Percentiles rank a stretch among this genome's conserved stretches.
Conservation (phyloP, 1,284 basidiomycete genomes). For the Sphaerobolus stellatus region DNA sequence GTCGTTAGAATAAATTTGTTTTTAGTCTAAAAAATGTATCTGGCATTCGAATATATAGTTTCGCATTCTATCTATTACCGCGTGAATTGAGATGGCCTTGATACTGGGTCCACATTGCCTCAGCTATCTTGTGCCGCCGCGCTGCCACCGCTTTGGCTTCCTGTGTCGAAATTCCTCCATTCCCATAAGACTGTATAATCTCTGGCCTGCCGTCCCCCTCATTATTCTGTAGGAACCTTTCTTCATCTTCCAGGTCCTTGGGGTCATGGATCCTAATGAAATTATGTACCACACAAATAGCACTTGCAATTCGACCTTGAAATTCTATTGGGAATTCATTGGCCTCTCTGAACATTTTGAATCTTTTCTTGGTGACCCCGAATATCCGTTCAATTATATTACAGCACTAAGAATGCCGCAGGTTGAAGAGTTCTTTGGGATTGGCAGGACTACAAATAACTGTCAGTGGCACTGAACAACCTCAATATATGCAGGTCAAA, state of each 20-base stretch:
- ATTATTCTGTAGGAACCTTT: too few relatives aligned
- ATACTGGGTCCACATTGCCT: constrained; percentile 32
- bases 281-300: constrained; percentile 16
- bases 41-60: too few relatives aligned
- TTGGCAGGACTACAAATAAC: constrained; percentile 15
- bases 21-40: background rate
- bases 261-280: constrained; percentile 25
- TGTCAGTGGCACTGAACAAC: background rate
- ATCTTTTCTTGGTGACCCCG: constrained; percentile 20
- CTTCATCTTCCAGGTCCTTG: constrained; percentile 7
- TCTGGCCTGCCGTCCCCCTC: too few relatives aligned
- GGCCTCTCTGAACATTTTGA: constrained; percentile 16
- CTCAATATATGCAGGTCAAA: background rate
- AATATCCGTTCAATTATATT: constrained; percentile 16
- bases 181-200: background rate
- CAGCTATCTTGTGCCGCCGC: constrained; percentile 28
- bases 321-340: constrained; percentile 19
- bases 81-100: too few relatives aligned
- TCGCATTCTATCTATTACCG: too few relatives aligned
- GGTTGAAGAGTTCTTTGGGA: constrained; percentile 23
- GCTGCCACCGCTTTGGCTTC: constrained; percentile 19
- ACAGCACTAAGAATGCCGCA: constrained; percentile 17
- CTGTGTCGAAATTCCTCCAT: constrained; percentile 1
- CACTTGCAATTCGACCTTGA: constrained; percentile 11
- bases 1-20: background rate